Percentiles rank a stretch among this genome's conserved stretches.
Conservation (phyloP, 2,329 filamentous ascomycete species). For the Teratosphaeria gauchensis region DNA sequence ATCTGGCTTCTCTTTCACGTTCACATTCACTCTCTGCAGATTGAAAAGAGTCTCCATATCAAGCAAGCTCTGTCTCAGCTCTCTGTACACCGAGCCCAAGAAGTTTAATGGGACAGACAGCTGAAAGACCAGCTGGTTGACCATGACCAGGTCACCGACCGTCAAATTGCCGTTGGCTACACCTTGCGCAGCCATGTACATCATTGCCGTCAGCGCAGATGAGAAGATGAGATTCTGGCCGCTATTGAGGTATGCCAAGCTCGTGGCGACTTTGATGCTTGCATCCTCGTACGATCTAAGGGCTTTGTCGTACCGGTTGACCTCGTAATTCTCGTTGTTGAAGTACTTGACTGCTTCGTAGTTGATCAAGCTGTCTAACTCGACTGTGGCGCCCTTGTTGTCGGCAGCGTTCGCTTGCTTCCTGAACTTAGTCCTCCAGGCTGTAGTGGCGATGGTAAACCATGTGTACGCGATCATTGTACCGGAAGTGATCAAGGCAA, state of each 20-base stretch:
- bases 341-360: slow-evolving; percentile 99
- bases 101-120: slow-evolving; percentile 96
- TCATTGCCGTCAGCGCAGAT: slow-evolving; percentile 86
- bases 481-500: slow-evolving; percentile 77
- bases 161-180: slow-evolving; percentile 74
- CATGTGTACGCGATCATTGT: slow-evolving; percentile 92
- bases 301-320: slow-evolving; percentile 79
- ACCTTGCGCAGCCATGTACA: slow-evolving; percentile 90
- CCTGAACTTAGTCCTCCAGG: slow-evolving; percentile 94
- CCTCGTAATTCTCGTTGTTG: slow-evolving; percentile 96
- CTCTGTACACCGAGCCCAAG: slow-evolving; percentile 92
- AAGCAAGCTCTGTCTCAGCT: slow-evolving; percentile 83
- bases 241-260: slow-evolving; percentile 81
- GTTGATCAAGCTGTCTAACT: slow-evolving; percentile 94
- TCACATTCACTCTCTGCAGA: slow-evolving; percentile 90
- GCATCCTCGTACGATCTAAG: slow-evolving; percentile 80
- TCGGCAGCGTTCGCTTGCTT: slow-evolving; percentile 93
- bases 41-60: slow-evolving; percentile 99
- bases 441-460: slow-evolving; percentile 95
- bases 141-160: slow-evolving; percentile 94
- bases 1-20: slow-evolving; percentile 65
- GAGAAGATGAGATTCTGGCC: slow-evolving; percentile 98
- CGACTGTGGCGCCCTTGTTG: slow-evolving; percentile 88
- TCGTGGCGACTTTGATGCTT: slow-evolving; percentile 94
- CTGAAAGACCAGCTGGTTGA: slow-evolving; percentile 98